phyloP scores from a whole-genome alignment of 2,329 filamentous ascomycete genomes.

The Trichothecium roseum region DNA sequence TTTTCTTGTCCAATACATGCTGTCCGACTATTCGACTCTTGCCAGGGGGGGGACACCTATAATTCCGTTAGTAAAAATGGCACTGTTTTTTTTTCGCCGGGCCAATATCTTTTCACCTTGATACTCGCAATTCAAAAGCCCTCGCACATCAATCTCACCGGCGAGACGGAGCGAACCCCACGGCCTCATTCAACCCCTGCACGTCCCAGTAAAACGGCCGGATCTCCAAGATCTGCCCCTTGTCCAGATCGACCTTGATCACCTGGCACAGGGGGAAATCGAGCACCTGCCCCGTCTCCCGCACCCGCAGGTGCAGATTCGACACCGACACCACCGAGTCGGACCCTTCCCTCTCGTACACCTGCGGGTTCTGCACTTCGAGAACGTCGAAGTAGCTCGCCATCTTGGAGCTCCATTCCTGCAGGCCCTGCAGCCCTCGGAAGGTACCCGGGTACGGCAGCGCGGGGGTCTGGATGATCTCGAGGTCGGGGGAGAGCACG shows the following conservation, averaged over 20 bases:
- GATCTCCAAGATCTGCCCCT: conserved; percentile 17
- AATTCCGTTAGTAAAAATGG: too few relatives aligned
- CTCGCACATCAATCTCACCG: too few relatives aligned
- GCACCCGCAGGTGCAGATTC: conserved; percentile 15
- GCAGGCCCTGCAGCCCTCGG: conserved; percentile 17
- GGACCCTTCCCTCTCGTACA: conserved; percentile 18
- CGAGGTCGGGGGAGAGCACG: conserved; percentile 13
- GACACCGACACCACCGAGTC: conserved; percentile 16
- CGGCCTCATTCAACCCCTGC: conserved; percentile 11
- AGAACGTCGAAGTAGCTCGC: conserved; percentile 15
- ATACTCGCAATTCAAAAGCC: too few relatives aligned
- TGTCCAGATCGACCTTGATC: conserved; percentile 19
- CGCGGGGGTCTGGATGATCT: conserved; percentile 19
- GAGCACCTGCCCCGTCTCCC: conserved; percentile 18
- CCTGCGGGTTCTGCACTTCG: conserved; percentile 17
- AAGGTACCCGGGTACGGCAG: conserved; percentile 22
- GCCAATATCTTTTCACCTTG: too few relatives aligned
- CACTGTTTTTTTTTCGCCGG: too few relatives aligned
- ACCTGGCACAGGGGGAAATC: conserved; percentile 18
- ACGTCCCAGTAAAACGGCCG: conserved; percentile 26
- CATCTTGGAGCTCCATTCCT: conserved; percentile 19
- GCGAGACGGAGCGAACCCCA: too few relatives aligned
- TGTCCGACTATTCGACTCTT: too few relatives aligned
- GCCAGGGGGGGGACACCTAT: too few relatives aligned
- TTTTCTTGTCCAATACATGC: too few relatives aligned